A percentile compares a stretch with the other conserved stretches of the same genome.
phyloP scores from a whole-genome alignment of 768 basidiomycete species.

The Rhizopogon salebrosus region DNA sequence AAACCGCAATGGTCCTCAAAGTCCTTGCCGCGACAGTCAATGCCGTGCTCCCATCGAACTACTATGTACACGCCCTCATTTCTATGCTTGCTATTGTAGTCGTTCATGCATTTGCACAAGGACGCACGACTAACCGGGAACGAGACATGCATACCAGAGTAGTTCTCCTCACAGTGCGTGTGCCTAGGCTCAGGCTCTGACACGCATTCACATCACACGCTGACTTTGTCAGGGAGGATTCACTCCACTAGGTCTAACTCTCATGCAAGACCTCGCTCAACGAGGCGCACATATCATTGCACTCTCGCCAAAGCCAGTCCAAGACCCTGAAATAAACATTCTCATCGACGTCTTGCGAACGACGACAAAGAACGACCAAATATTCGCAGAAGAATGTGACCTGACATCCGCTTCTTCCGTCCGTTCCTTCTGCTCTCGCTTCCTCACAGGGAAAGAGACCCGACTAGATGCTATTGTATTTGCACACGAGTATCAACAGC shows the following conservation, averaged over 20 bases:
- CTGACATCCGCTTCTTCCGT: conserved; percentile 61
- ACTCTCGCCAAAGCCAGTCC: conserved; percentile 54
- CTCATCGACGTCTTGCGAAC: conserved; percentile 63
- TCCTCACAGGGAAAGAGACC: conserved; percentile 59
- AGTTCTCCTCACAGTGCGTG: conserved; percentile 64
- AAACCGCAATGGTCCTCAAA: conserved; percentile 48
- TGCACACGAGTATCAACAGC: conserved; percentile 68
- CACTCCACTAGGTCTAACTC: conserved; percentile 64
- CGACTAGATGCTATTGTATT: conserved; percentile 77
- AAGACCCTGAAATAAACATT: conserved; percentile 43
- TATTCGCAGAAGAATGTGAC: conserved; percentile 79
- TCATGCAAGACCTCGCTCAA: conserved; percentile 61
- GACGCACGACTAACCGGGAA: conserved; percentile 65
- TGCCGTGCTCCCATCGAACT: conserved; percentile 48
- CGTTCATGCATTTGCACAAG: conserved; percentile 59
- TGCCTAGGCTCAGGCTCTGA: not conserved
- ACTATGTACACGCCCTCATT: conserved; percentile 49
- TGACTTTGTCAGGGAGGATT: conserved; percentile 57
- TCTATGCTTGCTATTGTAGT: conserved; percentile 40
- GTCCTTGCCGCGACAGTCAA: conserved; percentile 35
- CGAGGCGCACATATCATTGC: conserved; percentile 80
- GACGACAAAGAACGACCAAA: conserved; percentile 66
- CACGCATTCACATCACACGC: not conserved
- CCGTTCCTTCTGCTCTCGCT: conserved; percentile 61
- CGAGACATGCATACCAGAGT: conserved; percentile 70